Percentiles rank a stretch among this genome's conserved stretches.
These are phyloP conservation scores for Artemisia annua DNA, from an alignment of 129 eudicot genomes.

Conservation along the genomic window DNA sequence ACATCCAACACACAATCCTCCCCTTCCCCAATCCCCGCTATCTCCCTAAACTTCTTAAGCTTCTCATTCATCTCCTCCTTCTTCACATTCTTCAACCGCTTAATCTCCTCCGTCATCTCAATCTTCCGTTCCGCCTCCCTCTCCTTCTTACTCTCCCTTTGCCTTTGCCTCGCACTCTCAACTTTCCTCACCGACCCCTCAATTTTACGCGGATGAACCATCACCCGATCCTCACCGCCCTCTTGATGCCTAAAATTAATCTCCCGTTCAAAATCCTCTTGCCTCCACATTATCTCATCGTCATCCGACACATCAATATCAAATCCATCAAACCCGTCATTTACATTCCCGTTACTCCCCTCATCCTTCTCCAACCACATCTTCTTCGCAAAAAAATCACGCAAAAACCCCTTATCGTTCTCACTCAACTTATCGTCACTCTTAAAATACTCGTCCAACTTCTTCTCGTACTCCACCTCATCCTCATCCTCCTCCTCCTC, in stretches of 20 bases:
- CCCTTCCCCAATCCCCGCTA: constrained; percentile 58
- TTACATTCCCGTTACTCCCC: not conserved
- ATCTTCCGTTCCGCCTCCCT: constrained; percentile 62
- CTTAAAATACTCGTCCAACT: constrained; percentile 32
- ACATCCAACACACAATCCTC: constrained; percentile 43
- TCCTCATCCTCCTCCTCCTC: no score
- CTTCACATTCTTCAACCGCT: constrained; percentile 82
- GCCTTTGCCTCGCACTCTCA: constrained; percentile 63
- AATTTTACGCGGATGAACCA: constrained; percentile 68
- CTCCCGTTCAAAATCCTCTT: constrained; percentile 65
- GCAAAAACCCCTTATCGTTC: constrained; percentile 52
- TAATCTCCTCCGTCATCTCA: constrained; percentile 79
- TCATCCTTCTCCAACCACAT: constrained; percentile 64
- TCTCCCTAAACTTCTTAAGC: constrained; percentile 61
- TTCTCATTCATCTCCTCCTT: constrained; percentile 85
- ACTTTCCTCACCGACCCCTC: constrained; percentile 89
- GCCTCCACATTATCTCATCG: constrained; percentile 60
- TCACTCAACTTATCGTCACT: constrained; percentile 75
- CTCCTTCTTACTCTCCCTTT: constrained; percentile 85
- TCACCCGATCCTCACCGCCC: constrained; percentile 70
- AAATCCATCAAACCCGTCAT: not conserved
- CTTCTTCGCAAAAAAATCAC: constrained; percentile 71
- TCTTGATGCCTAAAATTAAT: constrained; percentile 82
- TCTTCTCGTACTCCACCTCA: no score
- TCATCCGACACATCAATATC: constrained; percentile 59